phyloP scores from a whole-genome alignment of 2,329 filamentous ascomycete species.

The Neonectria hederae region DNA sequence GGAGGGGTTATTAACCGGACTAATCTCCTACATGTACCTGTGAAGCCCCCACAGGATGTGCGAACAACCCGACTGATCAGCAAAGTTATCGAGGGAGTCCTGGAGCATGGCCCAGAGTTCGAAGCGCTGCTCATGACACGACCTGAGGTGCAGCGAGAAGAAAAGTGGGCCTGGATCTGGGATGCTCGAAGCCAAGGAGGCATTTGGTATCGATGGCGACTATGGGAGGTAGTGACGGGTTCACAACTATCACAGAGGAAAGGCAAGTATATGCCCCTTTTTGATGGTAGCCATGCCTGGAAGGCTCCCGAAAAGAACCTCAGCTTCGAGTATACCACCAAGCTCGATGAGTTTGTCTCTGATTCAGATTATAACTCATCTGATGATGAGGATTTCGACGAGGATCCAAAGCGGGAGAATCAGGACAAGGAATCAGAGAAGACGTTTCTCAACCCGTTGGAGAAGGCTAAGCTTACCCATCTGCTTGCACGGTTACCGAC shows the following conservation, averaged over 20 bases:
- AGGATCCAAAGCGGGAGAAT: conserved; percentile 63
- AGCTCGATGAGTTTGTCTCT: conserved; percentile 80
- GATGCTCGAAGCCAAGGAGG: conserved; percentile 81
- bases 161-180: conserved; percentile 96
- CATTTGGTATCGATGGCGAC: conserved; percentile 90
- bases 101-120: conserved; percentile 85
- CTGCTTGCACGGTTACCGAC: conserved; percentile 85
- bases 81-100: conserved; percentile 81
- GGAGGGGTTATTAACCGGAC: conserved; percentile 55
- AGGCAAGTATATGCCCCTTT: conserved; percentile 70
- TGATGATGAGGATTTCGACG: conserved; percentile 79
- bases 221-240: conserved; percentile 87
- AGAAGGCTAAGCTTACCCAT: conserved; percentile 85
- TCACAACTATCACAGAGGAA: conserved; percentile 57
- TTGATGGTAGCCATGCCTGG: conserved; percentile 83
- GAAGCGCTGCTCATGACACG: conserved; percentile 92
- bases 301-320: conserved; percentile 75
- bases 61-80: conserved; percentile 86
- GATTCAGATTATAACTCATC: conserved; percentile 88
- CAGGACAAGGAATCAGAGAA: conserved; percentile 59
- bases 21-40: conserved; percentile 71
- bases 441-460: conserved; percentile 80
- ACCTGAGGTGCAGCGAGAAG: conserved; percentile 82
- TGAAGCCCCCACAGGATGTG: conserved; percentile 80
- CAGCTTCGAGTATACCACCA: conserved; percentile 83